Evolutionary conservation across 2,329 filamentous ascomycete genomes (phyloP).

Genomic region (Diaporthe nobilis): DNA sequence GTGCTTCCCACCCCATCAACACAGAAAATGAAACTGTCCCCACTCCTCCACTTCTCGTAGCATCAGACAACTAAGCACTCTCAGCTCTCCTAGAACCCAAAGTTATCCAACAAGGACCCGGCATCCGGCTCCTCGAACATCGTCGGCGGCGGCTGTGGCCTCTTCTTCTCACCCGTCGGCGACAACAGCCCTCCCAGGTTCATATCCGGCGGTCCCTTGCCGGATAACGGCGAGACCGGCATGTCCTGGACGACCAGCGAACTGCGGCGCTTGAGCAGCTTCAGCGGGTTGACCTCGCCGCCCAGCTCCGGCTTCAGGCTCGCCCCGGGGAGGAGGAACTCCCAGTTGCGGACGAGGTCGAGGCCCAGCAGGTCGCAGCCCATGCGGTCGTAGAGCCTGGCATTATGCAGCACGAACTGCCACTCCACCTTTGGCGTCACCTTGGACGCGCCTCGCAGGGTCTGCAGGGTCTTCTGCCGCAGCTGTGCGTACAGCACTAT

Average conservation of each 20-base stretch:
- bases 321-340: constrained; percentile 73
- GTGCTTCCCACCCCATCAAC: not conserved
- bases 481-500: constrained; percentile 90
- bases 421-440: constrained; percentile 85
- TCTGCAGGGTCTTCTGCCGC: constrained; percentile 84
- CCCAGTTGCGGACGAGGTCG: constrained; percentile 87
- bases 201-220: constrained; percentile 56
- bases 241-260: constrained; percentile 86
- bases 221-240: constrained; percentile 58
- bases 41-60: not conserved
- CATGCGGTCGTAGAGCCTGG: constrained; percentile 88
- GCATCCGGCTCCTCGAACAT: constrained; percentile 95
- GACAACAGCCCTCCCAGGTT: constrained; percentile 45
- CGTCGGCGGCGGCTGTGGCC: constrained; percentile 73
- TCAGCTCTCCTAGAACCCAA: constrained; percentile 78
- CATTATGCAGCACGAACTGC: constrained; percentile 90
- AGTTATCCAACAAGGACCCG: constrained; percentile 89
- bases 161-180: constrained; percentile 46
- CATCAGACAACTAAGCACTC: not conserved
- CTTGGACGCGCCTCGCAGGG: constrained; percentile 86
- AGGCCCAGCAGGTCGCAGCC: constrained; percentile 92
- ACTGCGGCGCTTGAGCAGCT: constrained; percentile 78
- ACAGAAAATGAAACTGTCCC: not conserved
- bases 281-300: constrained; percentile 73
- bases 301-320: constrained; percentile 54